A percentile compares a stretch with the other conserved stretches of the same genome.
Conservation (phyloP, 805 yeast genomes). For the Saccharomycopsis sp. region DNA sequence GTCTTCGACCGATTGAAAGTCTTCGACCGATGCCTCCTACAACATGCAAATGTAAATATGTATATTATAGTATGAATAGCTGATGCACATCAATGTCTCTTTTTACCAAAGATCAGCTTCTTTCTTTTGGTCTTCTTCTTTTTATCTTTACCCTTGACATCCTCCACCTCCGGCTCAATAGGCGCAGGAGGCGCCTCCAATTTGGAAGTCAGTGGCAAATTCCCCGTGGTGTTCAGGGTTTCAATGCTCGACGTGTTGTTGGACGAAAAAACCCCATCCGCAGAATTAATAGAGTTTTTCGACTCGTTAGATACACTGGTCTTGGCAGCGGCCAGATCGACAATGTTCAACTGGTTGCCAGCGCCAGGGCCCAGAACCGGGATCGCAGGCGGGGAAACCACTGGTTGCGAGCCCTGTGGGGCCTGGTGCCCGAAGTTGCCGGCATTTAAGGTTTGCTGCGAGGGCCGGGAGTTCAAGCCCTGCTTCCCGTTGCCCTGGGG, state of each 20-base stretch:
- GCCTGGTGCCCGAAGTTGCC: not conserved
- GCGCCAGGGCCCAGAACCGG: not conserved
- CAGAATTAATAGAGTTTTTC: conserved; percentile 5
- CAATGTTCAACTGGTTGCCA: not conserved
- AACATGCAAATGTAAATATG: too few relatives aligned
- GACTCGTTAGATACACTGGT: conserved; percentile 9
- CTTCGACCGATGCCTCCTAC: too few relatives aligned
- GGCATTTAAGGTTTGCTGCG: conserved; percentile 7
- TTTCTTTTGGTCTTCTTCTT: conserved; percentile 15
- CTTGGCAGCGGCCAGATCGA: not conserved
- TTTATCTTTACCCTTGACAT: conserved; percentile 7
- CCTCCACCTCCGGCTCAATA: conserved; percentile 2
- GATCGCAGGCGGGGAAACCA: not conserved
- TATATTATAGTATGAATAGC: too few relatives aligned
- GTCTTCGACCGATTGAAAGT: too few relatives aligned
- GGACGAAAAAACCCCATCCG: conserved; percentile 13
- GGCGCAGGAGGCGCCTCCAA: not conserved
- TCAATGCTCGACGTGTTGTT: conserved; percentile 13
- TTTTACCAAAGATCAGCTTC: conserved; percentile 19
- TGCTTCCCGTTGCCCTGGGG: not conserved
- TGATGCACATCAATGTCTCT: conserved; percentile 2
- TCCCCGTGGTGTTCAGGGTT: conserved; percentile 12
- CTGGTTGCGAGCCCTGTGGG: not conserved
- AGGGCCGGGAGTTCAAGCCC: not conserved
- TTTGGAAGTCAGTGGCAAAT: not conserved